A percentile compares a stretch with the other conserved stretches of the same genome.
These are phyloP conservation scores for Cudoniella acicularis DNA, from an alignment of 495 filamentous ascomycete species.

Conservation along the genomic window DNA sequence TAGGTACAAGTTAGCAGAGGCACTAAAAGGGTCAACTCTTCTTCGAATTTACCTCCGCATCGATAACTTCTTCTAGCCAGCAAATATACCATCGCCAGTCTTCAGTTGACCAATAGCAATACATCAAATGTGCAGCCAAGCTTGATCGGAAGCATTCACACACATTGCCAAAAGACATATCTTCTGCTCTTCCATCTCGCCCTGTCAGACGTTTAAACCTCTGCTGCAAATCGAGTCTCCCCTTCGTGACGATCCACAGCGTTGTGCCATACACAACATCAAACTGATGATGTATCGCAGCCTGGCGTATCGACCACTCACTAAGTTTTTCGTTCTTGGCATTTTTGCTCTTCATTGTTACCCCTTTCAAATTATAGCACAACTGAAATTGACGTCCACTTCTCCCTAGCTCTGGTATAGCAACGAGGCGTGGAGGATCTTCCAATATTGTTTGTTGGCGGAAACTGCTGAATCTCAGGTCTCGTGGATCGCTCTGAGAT, in stretches of 20 bases:
- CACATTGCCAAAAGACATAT: constrained; percentile 22
- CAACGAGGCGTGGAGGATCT: constrained; percentile 1
- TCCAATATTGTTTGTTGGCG: constrained; percentile 22
- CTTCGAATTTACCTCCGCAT: constrained; percentile 26
- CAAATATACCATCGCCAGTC: constrained; percentile 41
- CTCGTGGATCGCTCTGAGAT: constrained; percentile 24
- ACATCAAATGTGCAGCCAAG: constrained; percentile 36
- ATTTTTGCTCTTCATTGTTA: constrained; percentile 14
- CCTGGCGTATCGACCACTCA: constrained; percentile 41
- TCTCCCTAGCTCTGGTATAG: constrained; percentile 29
- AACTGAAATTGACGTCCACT: constrained; percentile 36
- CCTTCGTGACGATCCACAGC: constrained; percentile 39
- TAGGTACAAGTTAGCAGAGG: neutral
- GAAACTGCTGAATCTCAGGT: constrained; percentile 27
- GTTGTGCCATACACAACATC: constrained; percentile 35
- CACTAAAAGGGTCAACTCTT: neutral
- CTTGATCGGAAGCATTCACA: constrained; percentile 31
- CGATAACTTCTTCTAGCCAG: constrained; percentile 35
- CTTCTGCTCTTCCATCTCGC: constrained; percentile 25
- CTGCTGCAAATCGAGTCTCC: constrained; percentile 27
- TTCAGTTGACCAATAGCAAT: constrained; percentile 38
- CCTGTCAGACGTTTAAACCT: constrained; percentile 33
- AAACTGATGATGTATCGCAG: constrained; percentile 42
- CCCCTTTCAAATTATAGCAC: constrained; percentile 39
- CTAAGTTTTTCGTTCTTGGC: constrained; percentile 4